These are phyloP conservation scores for Priceomyces fermenticarens DNA, from an alignment of 805 yeast species.

Conservation along the genomic window DNA sequence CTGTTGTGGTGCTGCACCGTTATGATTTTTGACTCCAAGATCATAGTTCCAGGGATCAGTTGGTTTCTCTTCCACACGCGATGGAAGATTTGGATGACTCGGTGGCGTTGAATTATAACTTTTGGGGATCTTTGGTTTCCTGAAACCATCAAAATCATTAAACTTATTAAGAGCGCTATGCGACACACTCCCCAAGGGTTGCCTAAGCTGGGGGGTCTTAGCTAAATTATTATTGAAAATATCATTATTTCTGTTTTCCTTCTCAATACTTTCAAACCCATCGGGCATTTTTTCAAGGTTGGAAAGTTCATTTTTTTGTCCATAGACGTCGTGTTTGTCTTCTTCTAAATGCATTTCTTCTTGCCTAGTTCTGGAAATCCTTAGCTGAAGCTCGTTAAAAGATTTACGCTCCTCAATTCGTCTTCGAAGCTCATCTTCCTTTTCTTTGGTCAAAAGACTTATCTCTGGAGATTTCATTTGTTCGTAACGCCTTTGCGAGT, in stretches of 20 bases:
- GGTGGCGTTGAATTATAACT: conserved; percentile 1
- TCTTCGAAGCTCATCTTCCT: conserved; percentile 20
- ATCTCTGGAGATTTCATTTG: conserved; percentile 8
- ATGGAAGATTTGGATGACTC: background rate
- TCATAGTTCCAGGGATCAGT: no score
- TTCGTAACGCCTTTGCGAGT: conserved; percentile 7
- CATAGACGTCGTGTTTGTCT: background rate
- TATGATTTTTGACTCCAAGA: no score
- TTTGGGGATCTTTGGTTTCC: conserved; percentile 32
- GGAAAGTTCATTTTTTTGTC: background rate
- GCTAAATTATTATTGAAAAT: no score
- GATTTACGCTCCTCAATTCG: conserved; percentile 24
- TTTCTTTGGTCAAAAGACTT: conserved; percentile 13
- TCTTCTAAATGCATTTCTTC: conserved; percentile 3
- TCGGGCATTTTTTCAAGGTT: background rate
- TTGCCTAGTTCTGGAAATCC: conserved; percentile 6
- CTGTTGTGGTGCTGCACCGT: no score
- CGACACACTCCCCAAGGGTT: conserved; percentile 19
- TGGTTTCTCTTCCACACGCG: no score
- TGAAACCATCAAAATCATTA: conserved; percentile 19
- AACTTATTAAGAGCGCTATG: conserved; percentile 10
- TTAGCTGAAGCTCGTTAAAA: conserved; percentile 13
- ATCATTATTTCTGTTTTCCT: no score
- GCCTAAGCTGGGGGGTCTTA: conserved; percentile 4
- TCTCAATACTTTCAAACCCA: background rate